Conservation (phyloP, 1,139 yeast genomes). For the Taphrina populina region DNA sequence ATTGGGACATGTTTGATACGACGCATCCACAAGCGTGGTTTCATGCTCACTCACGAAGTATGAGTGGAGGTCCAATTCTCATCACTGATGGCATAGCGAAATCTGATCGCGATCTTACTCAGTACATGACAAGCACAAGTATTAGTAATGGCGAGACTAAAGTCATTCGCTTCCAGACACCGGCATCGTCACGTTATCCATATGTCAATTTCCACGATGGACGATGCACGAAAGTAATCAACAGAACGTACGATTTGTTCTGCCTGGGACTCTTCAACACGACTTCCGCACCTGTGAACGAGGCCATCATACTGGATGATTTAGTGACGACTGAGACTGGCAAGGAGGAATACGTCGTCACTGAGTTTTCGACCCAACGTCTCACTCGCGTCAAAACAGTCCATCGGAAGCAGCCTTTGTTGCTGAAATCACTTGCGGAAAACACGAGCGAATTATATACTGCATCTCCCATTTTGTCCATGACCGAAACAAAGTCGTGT, state of each 20-base stretch:
- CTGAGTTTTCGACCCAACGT: neutral
- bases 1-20: conserved; percentile 46
- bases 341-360: conserved; percentile 5
- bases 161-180: conserved; percentile 3
- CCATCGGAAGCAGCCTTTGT: neutral
- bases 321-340: neutral
- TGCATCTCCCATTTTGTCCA: conserved; percentile 1
- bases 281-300: neutral
- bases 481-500: neutral
- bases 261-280: conserved; percentile 10
- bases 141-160: neutral
- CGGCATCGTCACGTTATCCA: conserved; percentile 8
- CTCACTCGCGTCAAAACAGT: no score
- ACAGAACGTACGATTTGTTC: conserved; percentile 13
- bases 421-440: neutral
- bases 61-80: conserved; percentile 45
- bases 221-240: conserved; percentile 10
- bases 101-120: neutral
- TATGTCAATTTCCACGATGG: conserved; percentile 19
- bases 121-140: conserved; percentile 3
- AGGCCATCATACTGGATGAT: conserved; percentile 1
- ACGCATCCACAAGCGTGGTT: conserved; percentile 38
- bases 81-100: conserved; percentile 41
- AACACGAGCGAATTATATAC: neutral
- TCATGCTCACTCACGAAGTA: conserved; percentile 44